Conservation (phyloP, 176 grass and related monocot species). For the Bromus sterilis region DNA sequence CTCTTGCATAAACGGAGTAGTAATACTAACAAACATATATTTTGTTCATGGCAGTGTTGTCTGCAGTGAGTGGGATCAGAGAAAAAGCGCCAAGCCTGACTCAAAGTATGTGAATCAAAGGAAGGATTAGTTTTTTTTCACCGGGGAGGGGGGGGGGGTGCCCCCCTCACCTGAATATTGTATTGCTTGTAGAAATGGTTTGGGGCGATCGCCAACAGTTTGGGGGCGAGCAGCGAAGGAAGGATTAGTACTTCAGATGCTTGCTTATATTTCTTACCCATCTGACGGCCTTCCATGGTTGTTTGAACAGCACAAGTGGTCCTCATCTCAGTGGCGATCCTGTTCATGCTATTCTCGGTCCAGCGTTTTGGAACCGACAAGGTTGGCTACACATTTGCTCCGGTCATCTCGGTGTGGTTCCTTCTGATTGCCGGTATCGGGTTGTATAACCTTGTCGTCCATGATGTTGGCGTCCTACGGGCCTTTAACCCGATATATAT, state of each 20-base stretch:
- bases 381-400: slow-evolving; percentile 78
- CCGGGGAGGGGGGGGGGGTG: too few species aligned
- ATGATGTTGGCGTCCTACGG: slow-evolving; percentile 40
- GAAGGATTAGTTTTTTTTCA: neutral
- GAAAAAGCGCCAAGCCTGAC: slow-evolving; percentile 54
- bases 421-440: slow-evolving; percentile 42
- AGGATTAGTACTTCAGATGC: neutral
- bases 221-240: too few species aligned
- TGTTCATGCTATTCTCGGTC: slow-evolving; percentile 26
- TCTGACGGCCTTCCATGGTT: neutral
- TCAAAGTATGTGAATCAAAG: slow-evolving; percentile 27
- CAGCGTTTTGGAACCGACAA: slow-evolving; percentile 60
- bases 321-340: slow-evolving; percentile 44
- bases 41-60: slow-evolving; percentile 27
- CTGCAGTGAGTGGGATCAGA: slow-evolving; percentile 56
- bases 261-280: neutral
- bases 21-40: neutral
- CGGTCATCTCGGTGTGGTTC: slow-evolving; percentile 61
- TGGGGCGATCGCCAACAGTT: too few species aligned
- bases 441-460: slow-evolving; percentile 40
- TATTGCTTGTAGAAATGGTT: too few species aligned
- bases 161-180: too few species aligned
- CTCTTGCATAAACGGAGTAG: neutral
- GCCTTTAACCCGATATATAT: slow-evolving; percentile 74
- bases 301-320: slow-evolving; percentile 43